A percentile compares a stretch with the other conserved stretches of the same genome.
Evolutionary conservation across 129 eudicot genomes (phyloP).

Genomic region (Lactuca sativa): DNA sequence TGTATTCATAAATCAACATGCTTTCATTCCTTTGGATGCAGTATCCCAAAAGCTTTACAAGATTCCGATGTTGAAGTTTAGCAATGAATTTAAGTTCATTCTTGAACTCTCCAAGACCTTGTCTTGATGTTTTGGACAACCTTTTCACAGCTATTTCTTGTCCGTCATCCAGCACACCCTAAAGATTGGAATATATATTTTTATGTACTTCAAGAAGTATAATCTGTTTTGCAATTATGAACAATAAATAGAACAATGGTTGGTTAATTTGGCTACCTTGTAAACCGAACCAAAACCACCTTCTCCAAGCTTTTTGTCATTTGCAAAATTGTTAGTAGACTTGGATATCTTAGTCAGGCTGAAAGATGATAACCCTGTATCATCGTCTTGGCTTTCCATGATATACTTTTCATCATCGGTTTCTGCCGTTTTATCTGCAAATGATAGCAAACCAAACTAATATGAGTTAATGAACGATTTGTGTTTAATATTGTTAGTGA

Average conservation of each 20-base stretch:
- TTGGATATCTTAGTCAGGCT: constrained; percentile 11
- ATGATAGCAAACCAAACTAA: background rate
- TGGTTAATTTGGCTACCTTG: constrained; percentile 17
- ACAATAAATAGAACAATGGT: background rate
- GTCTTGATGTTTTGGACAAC: constrained; percentile 36
- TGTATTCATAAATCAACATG: constrained; percentile 27
- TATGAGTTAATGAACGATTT: background rate
- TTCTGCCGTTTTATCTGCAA: constrained; percentile 6
- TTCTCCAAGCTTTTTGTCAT: constrained; percentile 26
- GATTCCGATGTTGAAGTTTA: constrained; percentile 49
- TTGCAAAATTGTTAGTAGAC: constrained; percentile 18
- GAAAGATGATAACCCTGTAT: constrained; percentile 21
- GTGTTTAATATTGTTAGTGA: too few relatives aligned
- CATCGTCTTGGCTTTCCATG: constrained; percentile 23
- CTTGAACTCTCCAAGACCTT: constrained; percentile 18
- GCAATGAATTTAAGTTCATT: constrained; percentile 31
- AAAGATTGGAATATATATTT: background rate
- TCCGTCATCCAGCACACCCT: constrained; percentile 43
- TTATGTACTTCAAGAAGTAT: background rate
- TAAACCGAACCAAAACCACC: constrained; percentile 35
- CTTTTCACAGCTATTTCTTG: constrained; percentile 40
- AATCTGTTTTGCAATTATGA: background rate
- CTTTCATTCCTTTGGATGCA: constrained; percentile 38
- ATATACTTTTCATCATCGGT: background rate
- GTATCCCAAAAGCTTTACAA: constrained; percentile 44